Evolutionary conservation across 768 basidiomycete species (phyloP), one percentile per base, ranked within the genome.

Genomic region (Rhodocollybia butyracea): DNA sequence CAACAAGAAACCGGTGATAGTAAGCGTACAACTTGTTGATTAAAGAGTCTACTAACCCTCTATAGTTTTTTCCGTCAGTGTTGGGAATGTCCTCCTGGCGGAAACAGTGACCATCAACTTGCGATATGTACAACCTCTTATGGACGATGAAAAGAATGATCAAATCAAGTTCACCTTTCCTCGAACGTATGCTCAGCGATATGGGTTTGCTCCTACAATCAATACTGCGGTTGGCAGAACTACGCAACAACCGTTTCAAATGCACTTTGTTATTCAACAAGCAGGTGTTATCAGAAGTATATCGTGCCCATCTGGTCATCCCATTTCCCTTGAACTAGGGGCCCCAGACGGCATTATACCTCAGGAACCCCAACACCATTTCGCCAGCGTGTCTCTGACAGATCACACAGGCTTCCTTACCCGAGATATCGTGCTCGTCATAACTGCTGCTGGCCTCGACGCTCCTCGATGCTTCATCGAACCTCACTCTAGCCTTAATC

Each of bases 401-500:
- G 46, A 15, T 10, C 11, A 3, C 6, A n/a, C 31, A 0, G n/a
- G 27, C 22, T 79, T 76, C 59, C 70, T 85, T 17, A 65, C 67
- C 0, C 57, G 70, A 8, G 82, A 85, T 59, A 81, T 86, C 38
- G 73, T 83, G 2, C 57, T 86, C 32, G 68, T 74, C 1, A 69
- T 85, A 19, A 64, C 71, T n/a, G 79, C 83, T 0, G 67, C 75
- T 2, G 77, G 70, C 5, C 63, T 86, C 2, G 83, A 84, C 59
- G 59, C 64, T 11, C 81, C 85, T 1, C 74, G 83, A 10, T 83
- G 82, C 55, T 79, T 85, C 61, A 81, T 76, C 1, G 82, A 85
- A 58, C 57, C 71, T 2, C 64, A 68, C 32, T 52, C 58, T 15
- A 66, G 70, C 36, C 54, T 61, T 2, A 54, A 42, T 29, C 54